Evolutionary conservation across 2,329 filamentous ascomycete species (phyloP), one percentile per base, ranked within the genome.

Genomic region (Orbilia ellipsospora): DNA sequence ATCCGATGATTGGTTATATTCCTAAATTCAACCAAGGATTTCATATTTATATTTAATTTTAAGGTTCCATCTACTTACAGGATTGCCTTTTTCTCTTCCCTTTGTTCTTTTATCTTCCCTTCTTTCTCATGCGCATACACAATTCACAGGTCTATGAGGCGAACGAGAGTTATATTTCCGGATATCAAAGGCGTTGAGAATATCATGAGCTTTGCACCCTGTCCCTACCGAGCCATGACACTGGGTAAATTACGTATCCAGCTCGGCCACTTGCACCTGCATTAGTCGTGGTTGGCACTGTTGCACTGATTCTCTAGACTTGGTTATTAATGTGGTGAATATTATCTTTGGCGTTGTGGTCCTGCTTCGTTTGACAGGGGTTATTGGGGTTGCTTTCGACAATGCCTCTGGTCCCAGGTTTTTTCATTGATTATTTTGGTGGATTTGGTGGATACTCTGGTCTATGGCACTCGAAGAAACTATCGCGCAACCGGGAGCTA

Each of bases 401-500:
- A 76, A 78, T 31, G 78, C 61, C 44, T 61, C 72, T 23, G 77
- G 78, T 16, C 78, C 77, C 2, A 77, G 78, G 77, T 77, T 1
- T 45, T 31, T 51, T 79, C 78, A 31, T 63, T 23, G 8, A 60
- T 77, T 12, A 56, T 51, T 12, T 59, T 54, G 44, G 57, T 45
- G 52, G 78, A 79, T 18, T 78, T 26, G 84, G 2, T 82, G 78
- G 60, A 85, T 80, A 72, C 83, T 83, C 7, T 82, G 78, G 73
- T 83, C 83, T 23, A 77, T 80, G 67, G 81, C 80, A 31, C 77
- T 81, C 80, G 84, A 84, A 40, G 23, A 23, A 23, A 23, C 81
- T 80, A 28, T 82, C 81, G 31, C 85, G 83, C 80, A 87, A 84
- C 80, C 84, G 82, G 64, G 86, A 86, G 79, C 81, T 81, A 18